A percentile compares a stretch with the other conserved stretches of the same genome.
Evolutionary conservation across 2,329 filamentous ascomycete genomes (phyloP).

Genomic region (Sclerotinia sclerotiorum): DNA sequence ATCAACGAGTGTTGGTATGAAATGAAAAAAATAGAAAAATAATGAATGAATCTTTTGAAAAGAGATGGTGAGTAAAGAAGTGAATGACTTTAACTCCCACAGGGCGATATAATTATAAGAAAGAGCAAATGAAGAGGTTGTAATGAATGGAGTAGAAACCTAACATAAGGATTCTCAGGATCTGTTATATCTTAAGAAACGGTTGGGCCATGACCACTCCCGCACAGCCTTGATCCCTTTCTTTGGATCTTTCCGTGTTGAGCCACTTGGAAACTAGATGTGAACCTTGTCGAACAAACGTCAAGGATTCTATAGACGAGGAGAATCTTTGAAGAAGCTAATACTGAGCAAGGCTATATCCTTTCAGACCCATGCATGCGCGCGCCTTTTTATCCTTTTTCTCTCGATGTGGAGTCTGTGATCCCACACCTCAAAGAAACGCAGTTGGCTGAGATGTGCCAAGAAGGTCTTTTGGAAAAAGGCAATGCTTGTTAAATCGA

Average conservation of each 20-base stretch:
- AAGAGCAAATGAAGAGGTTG: constrained; percentile 15
- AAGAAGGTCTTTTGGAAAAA: constrained; percentile 7
- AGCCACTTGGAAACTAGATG: constrained; percentile 13
- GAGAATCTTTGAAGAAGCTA: constrained; percentile 15
- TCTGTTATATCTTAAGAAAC: constrained; percentile 24
- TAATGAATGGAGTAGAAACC: constrained; percentile 7
- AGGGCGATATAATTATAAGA: constrained; percentile 26
- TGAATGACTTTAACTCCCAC: constrained; percentile 47
- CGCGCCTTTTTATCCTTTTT: constrained; percentile 17
- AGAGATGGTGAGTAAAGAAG: constrained; percentile 45
- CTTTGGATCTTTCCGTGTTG: constrained; percentile 13
- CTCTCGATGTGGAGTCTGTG: constrained; percentile 2
- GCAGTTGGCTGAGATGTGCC: constrained; percentile 9
- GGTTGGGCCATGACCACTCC: constrained; percentile 21
- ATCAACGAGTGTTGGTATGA: constrained; percentile 32
- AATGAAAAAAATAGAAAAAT: constrained; percentile 33
- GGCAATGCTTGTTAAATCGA: constrained; percentile 11
- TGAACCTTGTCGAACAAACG: constrained; percentile 4
- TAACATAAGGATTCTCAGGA: constrained; percentile 25
- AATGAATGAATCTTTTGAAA: constrained; percentile 39
- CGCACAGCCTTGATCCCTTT: constrained; percentile 22
- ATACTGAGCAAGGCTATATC: constrained; percentile 14
- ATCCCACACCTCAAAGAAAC: background rate
- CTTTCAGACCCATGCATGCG: constrained; percentile 21
- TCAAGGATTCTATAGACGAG: constrained; percentile 18